A percentile compares a stretch with the other conserved stretches of the same genome.
Conservation (phyloP, 2,329 filamentous ascomycete genomes). For the Whalleya microplaca region DNA sequence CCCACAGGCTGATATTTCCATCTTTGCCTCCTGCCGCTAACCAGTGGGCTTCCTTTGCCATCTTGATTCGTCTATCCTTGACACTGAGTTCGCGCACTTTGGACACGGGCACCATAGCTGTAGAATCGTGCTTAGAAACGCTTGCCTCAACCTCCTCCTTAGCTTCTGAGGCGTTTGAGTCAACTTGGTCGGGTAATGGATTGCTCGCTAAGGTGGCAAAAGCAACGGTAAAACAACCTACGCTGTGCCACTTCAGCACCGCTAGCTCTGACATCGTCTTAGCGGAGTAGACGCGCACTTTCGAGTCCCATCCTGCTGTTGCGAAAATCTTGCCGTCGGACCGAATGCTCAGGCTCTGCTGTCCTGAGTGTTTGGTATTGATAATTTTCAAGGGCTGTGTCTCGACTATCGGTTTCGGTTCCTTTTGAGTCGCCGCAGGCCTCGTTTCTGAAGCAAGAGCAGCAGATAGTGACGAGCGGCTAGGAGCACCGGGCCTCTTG, state of each 20-base stretch:
- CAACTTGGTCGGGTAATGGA: conserved; percentile 4
- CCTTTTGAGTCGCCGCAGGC: conserved; percentile 20
- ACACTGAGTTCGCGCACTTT: conserved; percentile 51
- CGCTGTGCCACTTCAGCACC: conserved; percentile 91
- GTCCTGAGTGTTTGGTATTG: conserved; percentile 87
- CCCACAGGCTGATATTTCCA: conserved; percentile 94
- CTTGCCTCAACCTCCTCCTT: conserved; percentile 9
- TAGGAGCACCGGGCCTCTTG: conserved; percentile 2
- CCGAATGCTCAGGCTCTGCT: conserved; percentile 78
- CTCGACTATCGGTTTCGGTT: conserved; percentile 22
- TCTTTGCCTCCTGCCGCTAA: conserved; percentile 90
- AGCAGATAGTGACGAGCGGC: conserved; percentile 36
- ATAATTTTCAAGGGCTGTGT: conserved; percentile 60
- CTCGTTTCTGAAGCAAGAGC: conserved; percentile 29
- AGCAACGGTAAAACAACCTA: conserved; percentile 80
- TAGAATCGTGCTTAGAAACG: conserved; percentile 4
- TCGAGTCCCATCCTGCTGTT: conserved; percentile 90
- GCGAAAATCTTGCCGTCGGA: conserved; percentile 83
- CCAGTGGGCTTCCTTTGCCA: conserved; percentile 79
- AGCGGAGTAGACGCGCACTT: conserved; percentile 77
- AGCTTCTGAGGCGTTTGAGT: conserved; percentile 1
- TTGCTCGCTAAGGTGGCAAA: conserved; percentile 60
- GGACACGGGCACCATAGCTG: conserved; percentile 31
- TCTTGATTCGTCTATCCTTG: conserved; percentile 64
- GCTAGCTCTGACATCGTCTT: conserved; percentile 86